Evolutionary conservation across 164 flowering plant species (phyloP).

Genomic region (Annona squamosa): DNA sequence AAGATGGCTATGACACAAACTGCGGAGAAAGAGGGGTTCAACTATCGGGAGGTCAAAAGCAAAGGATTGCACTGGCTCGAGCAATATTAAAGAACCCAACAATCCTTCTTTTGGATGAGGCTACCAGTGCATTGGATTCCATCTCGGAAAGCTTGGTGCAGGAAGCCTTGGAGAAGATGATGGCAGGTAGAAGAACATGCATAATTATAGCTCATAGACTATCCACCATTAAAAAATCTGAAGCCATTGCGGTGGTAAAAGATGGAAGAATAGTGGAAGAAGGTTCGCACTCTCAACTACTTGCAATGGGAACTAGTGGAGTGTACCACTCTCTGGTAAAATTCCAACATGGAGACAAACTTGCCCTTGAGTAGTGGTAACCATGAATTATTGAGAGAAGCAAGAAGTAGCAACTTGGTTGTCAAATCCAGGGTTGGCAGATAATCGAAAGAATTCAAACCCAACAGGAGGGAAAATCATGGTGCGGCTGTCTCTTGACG

Average conservation of each 20-base stretch:
- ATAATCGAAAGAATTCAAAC: too few relatives aligned
- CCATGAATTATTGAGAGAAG: too few relatives aligned
- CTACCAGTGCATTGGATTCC: conserved; percentile 49
- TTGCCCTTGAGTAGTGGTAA: neutral
- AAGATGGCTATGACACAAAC: conserved; percentile 37
- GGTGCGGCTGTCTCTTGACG: too few relatives aligned
- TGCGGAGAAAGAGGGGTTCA: conserved; percentile 57
- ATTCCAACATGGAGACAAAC: conserved; percentile 17
- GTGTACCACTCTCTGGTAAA: conserved; percentile 33
- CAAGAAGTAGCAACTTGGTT: too few relatives aligned
- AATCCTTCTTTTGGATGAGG: conserved; percentile 43
- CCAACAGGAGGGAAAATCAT: too few relatives aligned
- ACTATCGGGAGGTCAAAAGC: conserved; percentile 57
- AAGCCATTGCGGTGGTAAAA: conserved; percentile 35
- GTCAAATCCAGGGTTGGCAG: too few relatives aligned
- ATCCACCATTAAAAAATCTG: conserved; percentile 35
- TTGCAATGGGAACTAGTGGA: conserved; percentile 27
- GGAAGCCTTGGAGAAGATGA: conserved; percentile 41
- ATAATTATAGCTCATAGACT: conserved; percentile 40
- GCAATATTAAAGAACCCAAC: conserved; percentile 45
- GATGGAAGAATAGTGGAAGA: conserved; percentile 40
- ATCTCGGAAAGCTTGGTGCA: conserved; percentile 40
- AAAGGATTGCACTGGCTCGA: conserved; percentile 46
- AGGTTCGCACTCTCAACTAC: conserved; percentile 32
- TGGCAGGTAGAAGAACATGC: conserved; percentile 31